Base-by-base conservation (phyloP, 495 filamentous ascomycete genomes). In the Oidiodendron maius region DNA sequence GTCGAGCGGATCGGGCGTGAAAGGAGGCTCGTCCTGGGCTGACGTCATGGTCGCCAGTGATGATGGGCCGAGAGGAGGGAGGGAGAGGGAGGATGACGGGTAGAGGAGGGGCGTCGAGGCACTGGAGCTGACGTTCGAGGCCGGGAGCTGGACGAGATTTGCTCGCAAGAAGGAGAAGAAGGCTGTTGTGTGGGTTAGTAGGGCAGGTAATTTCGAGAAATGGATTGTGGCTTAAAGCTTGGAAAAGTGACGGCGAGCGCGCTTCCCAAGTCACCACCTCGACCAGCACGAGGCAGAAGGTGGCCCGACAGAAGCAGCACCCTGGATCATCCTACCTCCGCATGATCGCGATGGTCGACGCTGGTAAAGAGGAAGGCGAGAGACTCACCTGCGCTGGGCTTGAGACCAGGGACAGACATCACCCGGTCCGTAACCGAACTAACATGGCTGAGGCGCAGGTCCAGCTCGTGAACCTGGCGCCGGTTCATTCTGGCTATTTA, bases 111-210 rank as follows among this genome's bases (percentile, higher is more conserved):
- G 53, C 39, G 56, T 61, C 11, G 54, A 55, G 3, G 52, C 52
- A 21, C 34, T 61, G 4, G 54, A 58, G 24, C 53, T 57, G 6
- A 58, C 21, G 3, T 51, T 52, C 45, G 47, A 57, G 30, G 73
- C 61, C 15, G 67, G 71, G 28, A 76, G 71, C 26, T 5, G 26
- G 34, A 74, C 70, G 46, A 78, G 69, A 55, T 78, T 78, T 44
- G 73, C 75, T 39, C 74, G 69, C 20, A 78, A 64, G 58, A 76
- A 77, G 48, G 69, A 68, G 58, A 78, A 76, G 63, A 78, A 78
- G 34, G 75, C 75, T 78, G 45, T 16, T 17, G 17, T 1, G 22
- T 35, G 18, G 12, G 30, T 37, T 11, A 47, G 44, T 17, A 23
- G 18, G 41, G 35, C 16, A 12, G 26, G 13, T 8, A 32, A 3